phyloP scores from a whole-genome alignment of 192 early-diverging fungal species.

The Phycomyces nitens region DNA sequence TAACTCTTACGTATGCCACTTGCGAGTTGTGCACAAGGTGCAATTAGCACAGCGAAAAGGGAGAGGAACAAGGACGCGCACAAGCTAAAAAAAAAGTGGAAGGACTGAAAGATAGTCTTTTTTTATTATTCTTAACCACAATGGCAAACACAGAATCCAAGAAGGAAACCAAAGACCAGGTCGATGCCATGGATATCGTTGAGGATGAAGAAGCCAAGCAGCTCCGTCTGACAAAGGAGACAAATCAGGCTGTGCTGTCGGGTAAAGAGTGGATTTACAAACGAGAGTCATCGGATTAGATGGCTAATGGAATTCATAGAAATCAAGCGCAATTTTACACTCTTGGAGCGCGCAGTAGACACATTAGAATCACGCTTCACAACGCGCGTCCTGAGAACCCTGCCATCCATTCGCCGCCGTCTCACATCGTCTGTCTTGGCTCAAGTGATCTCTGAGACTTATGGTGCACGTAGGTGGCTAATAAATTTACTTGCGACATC shows the following conservation, averaged over 20 bases:
- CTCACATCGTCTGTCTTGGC: slow-evolving; percentile 63
- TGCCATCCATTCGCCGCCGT: slow-evolving; percentile 76
- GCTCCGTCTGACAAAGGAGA: slow-evolving; percentile 28
- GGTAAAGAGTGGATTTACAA: background rate
- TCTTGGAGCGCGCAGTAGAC: slow-evolving; percentile 80
- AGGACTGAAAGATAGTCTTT: background rate
- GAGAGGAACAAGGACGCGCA: no score
- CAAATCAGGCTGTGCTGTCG: background rate
- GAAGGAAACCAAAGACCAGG: slow-evolving; percentile 22
- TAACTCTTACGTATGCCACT: no score
- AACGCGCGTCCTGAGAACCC: slow-evolving; percentile 81
- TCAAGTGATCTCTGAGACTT: slow-evolving; percentile 54
- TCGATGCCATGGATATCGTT: slow-evolving; percentile 29
- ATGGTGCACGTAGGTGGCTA: slow-evolving; percentile 40
- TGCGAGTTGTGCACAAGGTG: no score
- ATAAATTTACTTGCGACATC: background rate
- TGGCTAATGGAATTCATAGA: slow-evolving; percentile 49
- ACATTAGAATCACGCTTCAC: slow-evolving; percentile 85
- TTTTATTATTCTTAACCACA: background rate
- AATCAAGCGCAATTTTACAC: slow-evolving; percentile 78
- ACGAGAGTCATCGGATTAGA: background rate
- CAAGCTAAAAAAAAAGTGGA: no score
- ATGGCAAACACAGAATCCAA: slow-evolving; percentile 17
- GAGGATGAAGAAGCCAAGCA: slow-evolving; percentile 32
- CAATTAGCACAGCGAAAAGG: no score